Base-by-base conservation (phyloP, 257 asterid genomes). In the Solanum chiquidenum region DNA sequence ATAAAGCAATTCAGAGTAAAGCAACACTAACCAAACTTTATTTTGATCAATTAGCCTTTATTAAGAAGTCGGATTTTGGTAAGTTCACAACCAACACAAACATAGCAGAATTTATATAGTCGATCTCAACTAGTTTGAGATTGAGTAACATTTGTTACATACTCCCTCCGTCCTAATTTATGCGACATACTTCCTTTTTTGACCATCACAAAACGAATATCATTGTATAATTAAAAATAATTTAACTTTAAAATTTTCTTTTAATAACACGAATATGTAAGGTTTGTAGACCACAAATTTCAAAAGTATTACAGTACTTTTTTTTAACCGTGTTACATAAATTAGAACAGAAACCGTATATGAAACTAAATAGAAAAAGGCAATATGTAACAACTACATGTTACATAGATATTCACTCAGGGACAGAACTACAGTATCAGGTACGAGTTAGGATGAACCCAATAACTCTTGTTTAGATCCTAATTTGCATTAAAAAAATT, bases 401-500 rank as follows among this genome's bases (percentile, higher is more conserved):
- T 76, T n/a, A n/a, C 31, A 25, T 42, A 46, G 16, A 73, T 9
- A 71, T 71, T 14, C 77, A 71, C 25, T 31, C 7, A 33, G 77
- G 77, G 23, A 14, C 40, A 14, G 3, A 1, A n/a, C 40, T 69
- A 29, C 10, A 71, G 1, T 14, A 31, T 31, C 7, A 16, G 5
- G 13, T 71, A 71, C n/a, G 8, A 14, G 40, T 69, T 69, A 14
- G 76, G 12, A 14, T 21, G 23, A 71, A 72, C 25, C 25, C 79
- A 72, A 0, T 72, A 72, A 72, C 40, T 71, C 6, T 0, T 31
- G 12, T 16, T 31, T 16, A 71, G n/a, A 7, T 71, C 31, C 23
- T 5, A 13, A 33, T 72, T 72, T 18, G 27, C 0, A 72, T 33
- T 16, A 16, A 1, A 21, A 1, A 0, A 0, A 0, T 64, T 1